A percentile compares a stretch with the other conserved stretches of the same genome.
Conservation (phyloP, 257 asterid species). For the Anisodus tanguticus region DNA sequence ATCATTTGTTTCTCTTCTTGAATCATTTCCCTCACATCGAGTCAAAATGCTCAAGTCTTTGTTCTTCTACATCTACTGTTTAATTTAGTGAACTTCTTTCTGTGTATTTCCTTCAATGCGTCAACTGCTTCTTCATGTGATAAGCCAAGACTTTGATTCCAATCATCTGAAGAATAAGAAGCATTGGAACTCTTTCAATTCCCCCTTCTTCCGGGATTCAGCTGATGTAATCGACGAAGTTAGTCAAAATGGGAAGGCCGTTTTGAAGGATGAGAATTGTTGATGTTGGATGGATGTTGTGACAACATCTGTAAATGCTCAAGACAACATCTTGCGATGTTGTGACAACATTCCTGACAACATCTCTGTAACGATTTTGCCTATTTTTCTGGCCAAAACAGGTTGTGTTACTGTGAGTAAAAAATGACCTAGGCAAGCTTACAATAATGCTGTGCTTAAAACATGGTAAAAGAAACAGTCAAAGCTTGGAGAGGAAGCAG, state of each 20-base stretch:
- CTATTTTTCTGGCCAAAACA: no score
- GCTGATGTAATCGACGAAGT: slow-evolving; percentile 76
- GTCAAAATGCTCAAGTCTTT: slow-evolving; percentile 14
- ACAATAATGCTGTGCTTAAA: no score
- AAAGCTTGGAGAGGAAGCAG: no score
- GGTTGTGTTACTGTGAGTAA: no score
- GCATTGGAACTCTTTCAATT: slow-evolving; percentile 91
- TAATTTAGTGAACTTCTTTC: not conserved
- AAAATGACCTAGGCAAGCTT: no score
- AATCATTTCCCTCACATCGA: not conserved
- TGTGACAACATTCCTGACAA: no score
- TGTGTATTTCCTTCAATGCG: slow-evolving; percentile 83
- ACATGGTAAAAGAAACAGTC: no score
- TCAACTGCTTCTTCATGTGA: slow-evolving; percentile 89
- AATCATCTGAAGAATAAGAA: slow-evolving; percentile 75
- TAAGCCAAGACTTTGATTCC: slow-evolving; percentile 91
- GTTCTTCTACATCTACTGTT: not conserved
- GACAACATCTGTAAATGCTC: no score
- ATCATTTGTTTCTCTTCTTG: slow-evolving; percentile 22
- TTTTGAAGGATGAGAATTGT: slow-evolving; percentile 39
- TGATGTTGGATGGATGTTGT: no score
- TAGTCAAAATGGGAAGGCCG: slow-evolving; percentile 49
- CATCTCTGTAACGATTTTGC: no score
- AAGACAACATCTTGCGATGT: no score
- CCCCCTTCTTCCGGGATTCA: slow-evolving; percentile 81